A percentile compares a stretch with the other conserved stretches of the same genome.
Conservation (phyloP, 345 rosid genomes). For the Rhodamnia argentea region DNA sequence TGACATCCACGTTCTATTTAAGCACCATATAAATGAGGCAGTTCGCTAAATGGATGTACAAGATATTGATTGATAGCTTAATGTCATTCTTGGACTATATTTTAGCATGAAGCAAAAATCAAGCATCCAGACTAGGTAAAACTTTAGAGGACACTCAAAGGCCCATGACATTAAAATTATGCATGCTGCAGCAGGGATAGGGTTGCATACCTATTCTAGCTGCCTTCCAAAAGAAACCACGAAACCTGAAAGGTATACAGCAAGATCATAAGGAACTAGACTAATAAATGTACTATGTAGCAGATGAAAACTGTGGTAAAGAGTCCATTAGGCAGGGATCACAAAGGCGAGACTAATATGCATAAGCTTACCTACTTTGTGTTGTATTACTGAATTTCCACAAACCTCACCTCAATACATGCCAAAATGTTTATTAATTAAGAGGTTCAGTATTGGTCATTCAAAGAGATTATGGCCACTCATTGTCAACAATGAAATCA, state of each 20-base stretch:
- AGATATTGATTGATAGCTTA: neutral
- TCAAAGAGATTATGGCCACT: neutral
- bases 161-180: neutral
- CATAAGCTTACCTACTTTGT: neutral
- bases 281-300: neutral
- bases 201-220: slow-evolving; percentile 73
- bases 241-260: slow-evolving; percentile 45
- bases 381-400: neutral
- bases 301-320: neutral
- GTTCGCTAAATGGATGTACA: neutral
- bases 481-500: neutral
- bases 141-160: neutral
- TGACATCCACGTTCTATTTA: neutral
- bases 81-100: neutral
- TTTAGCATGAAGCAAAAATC: neutral
- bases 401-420: neutral
- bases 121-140: neutral
- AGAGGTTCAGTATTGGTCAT: neutral
- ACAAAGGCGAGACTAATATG: neutral
- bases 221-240: slow-evolving; percentile 96
- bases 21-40: neutral
- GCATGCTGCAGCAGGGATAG: neutral
- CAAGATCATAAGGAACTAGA: neutral
- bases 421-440: neutral
- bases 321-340: neutral